Percentiles rank a stretch among this genome's conserved stretches.
Conservation (phyloP, 371 early-diverging fungal species). For the Mortierella sp. region DNA sequence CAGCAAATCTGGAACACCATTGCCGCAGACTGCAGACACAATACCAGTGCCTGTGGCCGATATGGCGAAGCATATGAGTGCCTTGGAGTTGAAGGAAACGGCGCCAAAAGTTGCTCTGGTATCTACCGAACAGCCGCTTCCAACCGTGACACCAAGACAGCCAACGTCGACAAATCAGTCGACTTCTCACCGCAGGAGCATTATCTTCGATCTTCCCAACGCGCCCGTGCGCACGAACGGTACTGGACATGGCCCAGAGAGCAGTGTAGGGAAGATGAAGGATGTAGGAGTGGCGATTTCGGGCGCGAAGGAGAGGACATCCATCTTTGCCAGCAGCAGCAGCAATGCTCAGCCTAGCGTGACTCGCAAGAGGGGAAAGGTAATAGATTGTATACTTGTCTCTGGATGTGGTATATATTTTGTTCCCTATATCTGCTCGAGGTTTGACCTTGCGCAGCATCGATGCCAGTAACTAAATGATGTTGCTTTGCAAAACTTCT, state of each 20-base stretch:
- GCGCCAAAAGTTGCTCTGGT: conserved; percentile 19
- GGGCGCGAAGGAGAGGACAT: conserved; percentile 29
- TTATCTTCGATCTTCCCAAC: conserved; percentile 36
- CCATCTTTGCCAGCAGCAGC: conserved; percentile 25
- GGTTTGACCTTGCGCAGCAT: too few species aligned
- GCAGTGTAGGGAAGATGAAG: conserved; percentile 30
- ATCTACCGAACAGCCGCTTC: conserved; percentile 1
- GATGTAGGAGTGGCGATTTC: conserved; percentile 37
- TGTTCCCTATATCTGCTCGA: too few species aligned
- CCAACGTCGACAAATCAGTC: background rate
- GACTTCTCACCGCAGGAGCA: conserved; percentile 39
- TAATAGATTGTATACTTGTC: conserved; percentile 4
- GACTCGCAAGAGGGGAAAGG: conserved; percentile 53
- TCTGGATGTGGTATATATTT: too few species aligned
- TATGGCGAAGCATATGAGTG: conserved; percentile 38
- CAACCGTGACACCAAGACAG: conserved; percentile 17
- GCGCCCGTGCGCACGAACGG: conserved; percentile 15
- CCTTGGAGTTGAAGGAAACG: conserved; percentile 29
- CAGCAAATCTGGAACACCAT: conserved; percentile 40
- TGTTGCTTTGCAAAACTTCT: too few species aligned
- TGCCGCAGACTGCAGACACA: conserved; percentile 34
- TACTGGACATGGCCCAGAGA: conserved; percentile 4
- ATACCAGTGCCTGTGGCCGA: conserved; percentile 42
- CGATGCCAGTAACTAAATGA: too few species aligned
- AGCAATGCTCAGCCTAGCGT: conserved; percentile 7